Conservation (phyloP, 129 eudicot species). For the Pseudognaphalium luteoalbum region DNA sequence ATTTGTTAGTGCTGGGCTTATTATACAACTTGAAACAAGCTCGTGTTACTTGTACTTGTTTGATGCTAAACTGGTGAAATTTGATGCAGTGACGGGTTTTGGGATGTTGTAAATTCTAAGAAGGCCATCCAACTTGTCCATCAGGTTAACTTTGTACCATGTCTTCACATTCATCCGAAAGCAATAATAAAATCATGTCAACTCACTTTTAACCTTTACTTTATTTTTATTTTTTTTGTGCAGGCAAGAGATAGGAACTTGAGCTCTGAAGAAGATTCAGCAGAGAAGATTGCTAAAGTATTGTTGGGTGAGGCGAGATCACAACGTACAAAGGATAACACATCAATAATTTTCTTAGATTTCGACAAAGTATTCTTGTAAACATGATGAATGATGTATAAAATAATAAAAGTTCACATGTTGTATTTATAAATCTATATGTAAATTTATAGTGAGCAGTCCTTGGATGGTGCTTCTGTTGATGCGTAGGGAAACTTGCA, state of each 20-base stretch:
- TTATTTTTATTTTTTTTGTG: not conserved
- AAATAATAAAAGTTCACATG: too few species aligned
- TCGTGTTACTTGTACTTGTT: not conserved
- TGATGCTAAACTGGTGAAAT: constrained; percentile 10
- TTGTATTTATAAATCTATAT: too few species aligned
- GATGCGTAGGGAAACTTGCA: not conserved
- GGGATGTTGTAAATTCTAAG: constrained; percentile 85
- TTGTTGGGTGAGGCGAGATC: constrained; percentile 86
- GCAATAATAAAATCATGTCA: not conserved
- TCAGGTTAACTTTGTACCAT: constrained; percentile 49
- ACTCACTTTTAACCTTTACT: not conserved
- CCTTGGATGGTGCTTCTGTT: not conserved
- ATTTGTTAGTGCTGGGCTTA: not conserved
- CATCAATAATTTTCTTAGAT: constrained; percentile 84
- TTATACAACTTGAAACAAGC: not conserved
- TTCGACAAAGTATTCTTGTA: constrained; percentile 44
- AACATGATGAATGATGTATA: constrained; percentile 12
- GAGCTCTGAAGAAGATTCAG: constrained; percentile 38
- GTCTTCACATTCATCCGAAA: not conserved
- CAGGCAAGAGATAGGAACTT: constrained; percentile 58
- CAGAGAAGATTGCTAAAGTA: constrained; percentile 68
- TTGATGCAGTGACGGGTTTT: constrained; percentile 86
- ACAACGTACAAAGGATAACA: constrained; percentile 91
- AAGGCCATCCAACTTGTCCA: constrained; percentile 86
- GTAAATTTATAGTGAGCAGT: not conserved